Conservation (phyloP, 768 basidiomycete genomes). For the Xerocomus spinulosus region DNA sequence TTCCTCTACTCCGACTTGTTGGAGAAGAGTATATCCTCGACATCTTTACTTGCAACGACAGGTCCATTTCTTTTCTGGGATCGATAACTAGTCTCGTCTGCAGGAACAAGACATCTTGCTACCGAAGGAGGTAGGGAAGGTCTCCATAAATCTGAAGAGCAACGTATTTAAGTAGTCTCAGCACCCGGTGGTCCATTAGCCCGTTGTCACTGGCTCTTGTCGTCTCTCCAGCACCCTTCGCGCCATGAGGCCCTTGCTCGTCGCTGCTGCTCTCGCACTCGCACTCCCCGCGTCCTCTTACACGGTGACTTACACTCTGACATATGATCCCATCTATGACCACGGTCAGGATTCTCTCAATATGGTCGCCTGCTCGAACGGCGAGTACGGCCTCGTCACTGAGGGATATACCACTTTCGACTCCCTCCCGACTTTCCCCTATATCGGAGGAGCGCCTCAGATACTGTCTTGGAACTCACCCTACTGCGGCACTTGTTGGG, state of each 20-base stretch:
- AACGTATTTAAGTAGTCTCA: not conserved
- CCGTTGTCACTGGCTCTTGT: not conserved
- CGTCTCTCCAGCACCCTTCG: not conserved
- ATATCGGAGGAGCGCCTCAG: conserved; percentile 52
- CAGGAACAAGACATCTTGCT: not conserved
- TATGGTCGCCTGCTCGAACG: conserved; percentile 48
- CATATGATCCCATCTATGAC: conserved; percentile 52
- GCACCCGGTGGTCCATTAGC: not conserved
- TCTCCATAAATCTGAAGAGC: not conserved
- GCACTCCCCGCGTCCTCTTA: conserved; percentile 1
- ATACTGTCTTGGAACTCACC: conserved; percentile 49
- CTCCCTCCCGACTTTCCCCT: conserved; percentile 52
- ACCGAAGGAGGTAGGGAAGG: not conserved
- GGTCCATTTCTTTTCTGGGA: not conserved
- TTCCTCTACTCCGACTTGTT: not conserved
- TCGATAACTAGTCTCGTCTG: not conserved
- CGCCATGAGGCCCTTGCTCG: conserved; percentile 7
- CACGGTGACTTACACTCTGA: conserved; percentile 20
- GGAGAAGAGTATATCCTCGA: not conserved
- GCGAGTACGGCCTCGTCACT: conserved; percentile 46
- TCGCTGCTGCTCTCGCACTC: conserved; percentile 7
- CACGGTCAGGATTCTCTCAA: conserved; percentile 34
- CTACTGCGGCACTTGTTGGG: conserved; percentile 59
- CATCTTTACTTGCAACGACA: not conserved
- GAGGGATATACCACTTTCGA: conserved; percentile 45